Conservation (phyloP, 2,329 filamentous ascomycete genomes). For the Sclerotinia minor region DNA sequence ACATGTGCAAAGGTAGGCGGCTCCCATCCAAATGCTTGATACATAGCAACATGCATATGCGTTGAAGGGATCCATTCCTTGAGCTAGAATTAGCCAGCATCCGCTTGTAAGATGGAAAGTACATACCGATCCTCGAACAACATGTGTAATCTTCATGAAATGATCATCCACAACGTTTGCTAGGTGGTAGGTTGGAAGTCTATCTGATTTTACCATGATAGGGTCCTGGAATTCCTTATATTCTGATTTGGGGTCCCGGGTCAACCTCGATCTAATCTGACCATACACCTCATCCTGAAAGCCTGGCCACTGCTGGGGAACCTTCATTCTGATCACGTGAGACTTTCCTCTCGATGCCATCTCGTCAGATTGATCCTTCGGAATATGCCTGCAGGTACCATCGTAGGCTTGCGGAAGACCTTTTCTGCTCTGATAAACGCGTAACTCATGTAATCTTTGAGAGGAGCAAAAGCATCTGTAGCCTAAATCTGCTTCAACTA, state of each 20-base stretch:
- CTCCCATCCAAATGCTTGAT: slow-evolving; percentile 73
- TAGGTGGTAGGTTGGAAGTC: slow-evolving; percentile 92
- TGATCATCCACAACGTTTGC: slow-evolving; percentile 97
- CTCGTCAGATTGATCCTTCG: slow-evolving; percentile 66
- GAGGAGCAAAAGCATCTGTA: slow-evolving; percentile 92
- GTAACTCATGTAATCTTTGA: slow-evolving; percentile 67
- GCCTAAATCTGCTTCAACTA: slow-evolving; percentile 71
- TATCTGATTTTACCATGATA: slow-evolving; percentile 87
- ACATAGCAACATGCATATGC: slow-evolving; percentile 73
- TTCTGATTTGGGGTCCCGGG: slow-evolving; percentile 6
- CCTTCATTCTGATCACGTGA: slow-evolving; percentile 76
- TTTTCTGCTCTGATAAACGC: slow-evolving; percentile 59
- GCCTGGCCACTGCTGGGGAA: slow-evolving; percentile 59
- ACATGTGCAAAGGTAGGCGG: slow-evolving; percentile 78
- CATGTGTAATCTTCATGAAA: slow-evolving; percentile 92
- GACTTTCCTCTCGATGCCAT: slow-evolving; percentile 67
- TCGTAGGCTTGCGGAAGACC: slow-evolving; percentile 65
- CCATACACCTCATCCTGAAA: slow-evolving; percentile 83
- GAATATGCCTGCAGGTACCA: slow-evolving; percentile 70
- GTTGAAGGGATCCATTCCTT: slow-evolving; percentile 96
- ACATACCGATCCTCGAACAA: slow-evolving; percentile 79
- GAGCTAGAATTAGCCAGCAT: slow-evolving; percentile 20
- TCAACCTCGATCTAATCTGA: slow-evolving; percentile 49
- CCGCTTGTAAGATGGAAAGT: background rate
- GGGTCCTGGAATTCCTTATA: slow-evolving; percentile 68